Base-by-base conservation (phyloP, 495 filamentous ascomycete genomes). In the Neurospora sublineolata region DNA sequence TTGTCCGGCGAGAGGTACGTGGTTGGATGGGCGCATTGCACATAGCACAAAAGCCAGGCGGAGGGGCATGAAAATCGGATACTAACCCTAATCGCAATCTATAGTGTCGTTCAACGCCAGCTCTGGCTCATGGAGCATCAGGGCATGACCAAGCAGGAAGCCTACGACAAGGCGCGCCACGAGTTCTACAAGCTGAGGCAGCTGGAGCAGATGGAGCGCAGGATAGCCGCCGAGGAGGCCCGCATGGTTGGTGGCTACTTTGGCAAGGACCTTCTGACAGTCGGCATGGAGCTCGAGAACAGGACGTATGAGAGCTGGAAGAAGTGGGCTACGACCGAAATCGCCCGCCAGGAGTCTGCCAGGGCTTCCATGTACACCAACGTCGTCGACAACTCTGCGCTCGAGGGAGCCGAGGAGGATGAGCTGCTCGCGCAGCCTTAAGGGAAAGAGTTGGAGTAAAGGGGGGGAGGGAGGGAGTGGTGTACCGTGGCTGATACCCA, bases 71-170 rank as follows among this genome's bases (percentile, higher is more conserved):
- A 46, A 68, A 41, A 73, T 52, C 7, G 44, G 18, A 68, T 23
- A 69, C 37, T 46, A 11, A 71, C 69, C 40, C 10, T 18, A 23
- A n/a, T 40, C 64, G n/a, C 37, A 58, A 30, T 16, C 23, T 58
- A 68, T 73, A 99, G 95, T 83, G 96, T 99, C 72, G 88, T 98
- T 67, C 95, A 98, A 81, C 90, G 94, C 69, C 94, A 97, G 78
- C 79, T 95, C 58, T 96, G 89, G 87, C 86, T 97, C 71, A 89
- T 93, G 81, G 82, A 93, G 72, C 87, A 91, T 73, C 75, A 84
- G 2, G 83, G 82, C 46, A 86, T 92, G 76, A 87, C 84, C 42
- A 85, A 87, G 78, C 83, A 83, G 16, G 73, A 82, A 73, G 93
- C 94, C n/a, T 99, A 98, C 82, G 94, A 97, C 83, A 85, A 83